These are phyloP conservation scores for Aspergillus coremiiformis DNA, from an alignment of 495 filamentous ascomycete species.

Conservation along the genomic window DNA sequence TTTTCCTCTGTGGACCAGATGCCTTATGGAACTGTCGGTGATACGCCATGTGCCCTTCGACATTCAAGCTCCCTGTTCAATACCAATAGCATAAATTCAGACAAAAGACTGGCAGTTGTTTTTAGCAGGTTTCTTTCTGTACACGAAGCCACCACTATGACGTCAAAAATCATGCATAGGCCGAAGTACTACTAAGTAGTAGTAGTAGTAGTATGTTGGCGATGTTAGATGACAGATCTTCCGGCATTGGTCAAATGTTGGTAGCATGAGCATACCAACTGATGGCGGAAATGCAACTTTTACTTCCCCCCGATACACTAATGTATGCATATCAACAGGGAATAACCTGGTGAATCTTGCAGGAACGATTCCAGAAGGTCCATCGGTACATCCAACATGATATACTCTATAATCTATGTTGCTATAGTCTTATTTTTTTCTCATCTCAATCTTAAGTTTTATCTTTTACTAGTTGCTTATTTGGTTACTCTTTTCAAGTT, in stretches of 20 bases:
- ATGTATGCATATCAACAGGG: constrained; percentile 23
- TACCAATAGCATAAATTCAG: too few species aligned
- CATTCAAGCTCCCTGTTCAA: neutral
- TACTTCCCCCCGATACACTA: constrained; percentile 34
- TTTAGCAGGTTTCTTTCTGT: too few species aligned
- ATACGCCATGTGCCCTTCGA: too few species aligned
- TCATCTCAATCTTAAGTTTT: neutral
- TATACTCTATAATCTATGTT: neutral
- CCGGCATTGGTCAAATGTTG: neutral
- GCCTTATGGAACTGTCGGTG: too few species aligned
- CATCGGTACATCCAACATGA: neutral
- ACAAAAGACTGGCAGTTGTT: too few species aligned
- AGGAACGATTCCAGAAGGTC: constrained; percentile 26
- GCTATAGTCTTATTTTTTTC: neutral
- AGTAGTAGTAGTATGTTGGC: neutral
- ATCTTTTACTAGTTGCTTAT: too few species aligned
- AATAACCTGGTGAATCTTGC: constrained; percentile 13
- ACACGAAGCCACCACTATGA: neutral
- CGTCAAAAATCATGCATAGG: neutral
- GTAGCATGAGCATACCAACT: constrained; percentile 16
- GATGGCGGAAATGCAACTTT: constrained; percentile 20
- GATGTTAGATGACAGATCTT: neutral
- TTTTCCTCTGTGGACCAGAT: too few species aligned
- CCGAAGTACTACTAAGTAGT: too few species aligned
- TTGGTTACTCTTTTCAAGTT: too few species aligned